Percentiles rank a stretch among this genome's conserved stretches.
phyloP scores from a whole-genome alignment of 169 alveolate species.

The Eimeria sp. region DNA sequence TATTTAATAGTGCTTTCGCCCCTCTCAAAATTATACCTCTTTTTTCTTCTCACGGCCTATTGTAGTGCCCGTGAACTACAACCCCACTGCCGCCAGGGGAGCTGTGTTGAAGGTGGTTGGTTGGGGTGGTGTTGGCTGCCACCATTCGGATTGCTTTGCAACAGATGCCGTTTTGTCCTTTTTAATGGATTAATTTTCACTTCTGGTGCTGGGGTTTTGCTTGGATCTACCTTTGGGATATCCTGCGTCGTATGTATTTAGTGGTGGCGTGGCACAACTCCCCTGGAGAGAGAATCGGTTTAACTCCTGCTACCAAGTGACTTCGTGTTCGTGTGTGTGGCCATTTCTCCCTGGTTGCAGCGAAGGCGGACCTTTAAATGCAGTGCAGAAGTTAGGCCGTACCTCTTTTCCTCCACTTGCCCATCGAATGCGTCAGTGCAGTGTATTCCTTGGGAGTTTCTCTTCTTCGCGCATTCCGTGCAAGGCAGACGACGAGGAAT shows the following conservation, averaged over 20 bases:
- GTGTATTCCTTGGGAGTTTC: not conserved
- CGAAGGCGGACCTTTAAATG: not conserved
- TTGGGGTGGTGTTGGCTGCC: slow-evolving; percentile 25
- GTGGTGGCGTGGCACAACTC: not conserved
- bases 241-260: not conserved
- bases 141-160: not conserved
- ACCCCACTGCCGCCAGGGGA: not conserved
- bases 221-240: not conserved
- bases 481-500: not conserved
- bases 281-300: no score
- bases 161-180: not conserved
- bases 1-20: not conserved
- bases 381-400: not conserved
- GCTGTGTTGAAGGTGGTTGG: not conserved
- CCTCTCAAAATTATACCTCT: no score
- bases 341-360: not conserved
- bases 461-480: not conserved
- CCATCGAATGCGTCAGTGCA: not conserved
- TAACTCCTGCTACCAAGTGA: not conserved
- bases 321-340: not conserved
- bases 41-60: not conserved
- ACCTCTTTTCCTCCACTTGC: not conserved
- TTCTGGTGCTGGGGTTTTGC: not conserved
- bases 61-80: no score
- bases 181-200: not conserved